These are phyloP conservation scores for Keithomyces neogunnii DNA, from an alignment of 2,329 filamentous ascomycete species.

Conservation along the genomic window DNA sequence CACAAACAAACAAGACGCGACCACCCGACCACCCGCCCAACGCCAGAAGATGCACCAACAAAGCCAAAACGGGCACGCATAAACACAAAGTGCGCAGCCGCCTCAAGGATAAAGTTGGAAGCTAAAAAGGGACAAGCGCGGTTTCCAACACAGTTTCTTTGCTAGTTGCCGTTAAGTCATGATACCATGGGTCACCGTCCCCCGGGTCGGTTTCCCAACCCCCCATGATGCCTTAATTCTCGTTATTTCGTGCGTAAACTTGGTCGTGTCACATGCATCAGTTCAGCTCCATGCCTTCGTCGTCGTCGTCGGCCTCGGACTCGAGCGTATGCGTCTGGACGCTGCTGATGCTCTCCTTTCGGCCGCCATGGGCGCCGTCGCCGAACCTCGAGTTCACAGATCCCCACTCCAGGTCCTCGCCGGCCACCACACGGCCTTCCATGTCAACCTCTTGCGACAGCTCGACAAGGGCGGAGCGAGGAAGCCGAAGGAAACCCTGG, in stretches of 20 bases:
- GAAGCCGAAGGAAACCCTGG: constrained; percentile 73
- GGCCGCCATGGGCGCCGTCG: constrained; percentile 28
- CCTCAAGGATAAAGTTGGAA: too few species aligned
- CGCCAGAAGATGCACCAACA: constrained; percentile 8
- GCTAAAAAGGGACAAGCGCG: not conserved
- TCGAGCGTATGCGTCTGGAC: constrained; percentile 49
- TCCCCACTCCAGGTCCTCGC: constrained; percentile 65
- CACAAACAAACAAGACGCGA: not conserved
- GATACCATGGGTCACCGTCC: too few species aligned
- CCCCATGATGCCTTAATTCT: not conserved
- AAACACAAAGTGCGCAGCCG: not conserved
- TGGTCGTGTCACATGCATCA: constrained; percentile 14
- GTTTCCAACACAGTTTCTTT: not conserved
- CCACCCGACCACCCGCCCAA: constrained; percentile 1
- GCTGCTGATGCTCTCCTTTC: constrained; percentile 54
- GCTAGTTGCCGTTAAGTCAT: not conserved
- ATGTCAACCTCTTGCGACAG: constrained; percentile 88
- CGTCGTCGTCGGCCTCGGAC: constrained; percentile 51
- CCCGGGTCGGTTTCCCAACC: too few species aligned
- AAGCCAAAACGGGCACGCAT: not conserved
- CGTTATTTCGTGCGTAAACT: not conserved
- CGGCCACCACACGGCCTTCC: constrained; percentile 83
- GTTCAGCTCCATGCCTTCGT: constrained; percentile 54
- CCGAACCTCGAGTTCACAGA: constrained; percentile 37
- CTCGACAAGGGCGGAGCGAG: constrained; percentile 73